These are phyloP conservation scores for Annulohypoxylon maeteangense DNA, from an alignment of 495 filamentous ascomycete species.

Conservation along the genomic window DNA sequence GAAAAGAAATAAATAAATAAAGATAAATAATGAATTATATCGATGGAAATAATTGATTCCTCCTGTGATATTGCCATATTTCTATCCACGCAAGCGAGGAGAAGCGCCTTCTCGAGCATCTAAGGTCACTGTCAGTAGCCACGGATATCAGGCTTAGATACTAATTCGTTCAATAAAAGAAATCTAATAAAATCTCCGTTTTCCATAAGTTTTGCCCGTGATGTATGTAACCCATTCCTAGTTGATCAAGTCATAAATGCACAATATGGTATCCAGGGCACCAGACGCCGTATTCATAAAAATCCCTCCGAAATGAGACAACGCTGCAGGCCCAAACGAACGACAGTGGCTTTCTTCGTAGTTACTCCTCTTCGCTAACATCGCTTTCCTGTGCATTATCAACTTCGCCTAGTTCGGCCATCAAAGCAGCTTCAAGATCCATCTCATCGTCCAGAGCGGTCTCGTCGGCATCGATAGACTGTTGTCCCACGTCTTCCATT, in stretches of 20 bases:
- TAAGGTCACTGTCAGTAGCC: background rate
- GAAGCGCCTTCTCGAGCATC: background rate
- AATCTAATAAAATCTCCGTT: slow-evolving; percentile 3
- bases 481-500: slow-evolving; percentile 46
- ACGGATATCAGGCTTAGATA: background rate
- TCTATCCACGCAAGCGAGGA: background rate
- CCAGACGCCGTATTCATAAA: slow-evolving; percentile 25
- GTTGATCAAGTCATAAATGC: slow-evolving; percentile 13
- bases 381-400: slow-evolving; percentile 49
- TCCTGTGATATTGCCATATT: background rate
- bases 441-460: slow-evolving; percentile 43
- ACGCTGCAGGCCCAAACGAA: background rate
- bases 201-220: background rate
- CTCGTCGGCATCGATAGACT: slow-evolving; percentile 30
- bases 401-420: slow-evolving; percentile 48
- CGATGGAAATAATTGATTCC: background rate
- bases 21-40: background rate
- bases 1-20: slow-evolving; percentile 1
- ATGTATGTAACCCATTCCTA: slow-evolving; percentile 12
- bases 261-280: slow-evolving; percentile 32
- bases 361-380: slow-evolving; percentile 52
- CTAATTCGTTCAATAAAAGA: background rate
- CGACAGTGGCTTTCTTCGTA: background rate
- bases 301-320: slow-evolving; percentile 3
- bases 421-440: slow-evolving; percentile 55